phyloP scores from a whole-genome alignment of 306 rosid species.

The Alnus glutinosa region DNA sequence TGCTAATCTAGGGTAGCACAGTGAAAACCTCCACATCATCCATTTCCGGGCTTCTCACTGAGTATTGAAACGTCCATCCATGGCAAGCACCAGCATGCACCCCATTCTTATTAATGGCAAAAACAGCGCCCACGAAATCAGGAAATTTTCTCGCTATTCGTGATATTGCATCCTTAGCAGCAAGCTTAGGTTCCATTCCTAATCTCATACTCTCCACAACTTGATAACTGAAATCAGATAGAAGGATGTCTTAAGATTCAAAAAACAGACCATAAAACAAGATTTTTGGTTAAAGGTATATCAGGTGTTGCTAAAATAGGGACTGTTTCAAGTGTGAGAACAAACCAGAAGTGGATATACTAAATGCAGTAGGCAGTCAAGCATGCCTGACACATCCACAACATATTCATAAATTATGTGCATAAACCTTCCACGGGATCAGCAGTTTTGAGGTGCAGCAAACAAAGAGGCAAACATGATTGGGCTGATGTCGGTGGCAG shows the following conservation, averaged over 20 bases:
- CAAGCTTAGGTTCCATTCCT: constrained; percentile 83
- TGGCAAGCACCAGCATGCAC: constrained; percentile 85
- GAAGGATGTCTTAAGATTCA: constrained; percentile 10
- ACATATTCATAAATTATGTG: not conserved
- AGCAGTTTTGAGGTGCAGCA: not conserved
- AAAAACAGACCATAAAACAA: not conserved
- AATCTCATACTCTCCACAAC: constrained; percentile 95
- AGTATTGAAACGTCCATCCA: constrained; percentile 94
- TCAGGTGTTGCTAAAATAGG: not conserved
- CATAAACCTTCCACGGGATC: not conserved
- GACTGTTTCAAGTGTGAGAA: not conserved
- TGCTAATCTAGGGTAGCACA: constrained; percentile 50
- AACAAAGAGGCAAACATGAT: not conserved
- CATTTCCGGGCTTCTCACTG: constrained; percentile 77
- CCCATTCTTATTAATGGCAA: constrained; percentile 76
- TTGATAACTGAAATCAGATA: constrained; percentile 73
- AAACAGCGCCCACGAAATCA: constrained; percentile 73
- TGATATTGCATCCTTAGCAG: constrained; percentile 75
- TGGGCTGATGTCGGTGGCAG: not conserved
- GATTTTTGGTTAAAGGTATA: not conserved
- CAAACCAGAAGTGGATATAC: not conserved
- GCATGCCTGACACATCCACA: not conserved
- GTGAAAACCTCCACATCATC: constrained; percentile 75
- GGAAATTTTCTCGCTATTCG: constrained; percentile 79
- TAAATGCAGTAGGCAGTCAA: not conserved